Conservation (phyloP, 352 stramenopile species). For the Pythium folliculosum region DNA sequence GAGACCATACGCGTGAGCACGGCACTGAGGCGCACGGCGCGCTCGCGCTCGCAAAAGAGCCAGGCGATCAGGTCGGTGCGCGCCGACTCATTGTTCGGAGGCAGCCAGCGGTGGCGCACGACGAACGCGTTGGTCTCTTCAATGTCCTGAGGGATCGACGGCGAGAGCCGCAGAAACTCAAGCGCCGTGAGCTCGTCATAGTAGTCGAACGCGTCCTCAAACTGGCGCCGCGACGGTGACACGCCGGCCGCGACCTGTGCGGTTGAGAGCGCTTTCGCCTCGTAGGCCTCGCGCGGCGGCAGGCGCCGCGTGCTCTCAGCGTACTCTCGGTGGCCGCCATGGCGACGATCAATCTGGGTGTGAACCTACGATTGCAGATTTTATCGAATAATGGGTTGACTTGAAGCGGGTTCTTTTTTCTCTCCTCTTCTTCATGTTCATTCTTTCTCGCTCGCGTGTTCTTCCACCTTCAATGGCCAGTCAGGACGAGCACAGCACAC, state of each 20-base stretch:
- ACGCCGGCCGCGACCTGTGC: not conserved
- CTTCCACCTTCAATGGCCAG: no score
- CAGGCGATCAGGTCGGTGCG: not conserved
- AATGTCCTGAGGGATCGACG: not conserved
- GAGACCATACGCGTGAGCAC: not conserved
- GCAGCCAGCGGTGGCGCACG: not conserved
- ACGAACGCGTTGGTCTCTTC: constrained; percentile 3
- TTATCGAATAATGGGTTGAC: not conserved
- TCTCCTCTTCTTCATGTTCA: no score
- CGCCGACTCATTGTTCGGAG: not conserved
- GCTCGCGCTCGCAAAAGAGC: not conserved
- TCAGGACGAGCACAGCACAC: no score
- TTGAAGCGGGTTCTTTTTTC: no score
- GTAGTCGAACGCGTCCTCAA: not conserved
- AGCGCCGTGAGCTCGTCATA: constrained; percentile 1
- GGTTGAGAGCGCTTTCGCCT: not conserved
- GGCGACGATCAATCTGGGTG: not conserved
- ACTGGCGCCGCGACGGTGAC: not conserved
- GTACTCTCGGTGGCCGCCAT: not conserved
- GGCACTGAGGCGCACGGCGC: not conserved
- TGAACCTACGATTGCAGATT: not conserved
- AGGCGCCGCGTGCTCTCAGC: not conserved
- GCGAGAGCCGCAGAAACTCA: not conserved
- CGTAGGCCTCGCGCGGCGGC: not conserved
- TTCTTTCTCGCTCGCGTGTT: no score